Base-by-base conservation (phyloP, 768 basidiomycete genomes). In the Agrocybe praecox region DNA sequence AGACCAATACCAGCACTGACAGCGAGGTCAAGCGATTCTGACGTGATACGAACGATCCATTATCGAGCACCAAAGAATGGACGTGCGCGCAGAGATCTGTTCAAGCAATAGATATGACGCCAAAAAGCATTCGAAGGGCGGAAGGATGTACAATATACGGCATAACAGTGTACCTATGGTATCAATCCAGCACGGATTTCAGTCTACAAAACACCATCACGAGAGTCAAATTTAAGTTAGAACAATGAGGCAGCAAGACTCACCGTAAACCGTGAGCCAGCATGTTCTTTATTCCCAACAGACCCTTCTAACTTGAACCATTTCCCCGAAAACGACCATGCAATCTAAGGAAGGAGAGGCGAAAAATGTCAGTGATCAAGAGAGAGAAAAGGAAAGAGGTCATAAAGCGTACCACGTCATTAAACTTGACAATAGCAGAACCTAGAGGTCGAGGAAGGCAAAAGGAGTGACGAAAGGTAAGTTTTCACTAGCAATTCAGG, bases 11-110 rank as follows among this genome's bases (percentile, higher is more conserved):
- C 93, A 34, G 90, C 85, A 43, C 92, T 92, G 11, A 93, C 90
- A 1, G 92, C 88, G 53, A 93, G 80, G 4, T 93, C 86, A 23
- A 95, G 80, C 2, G 92, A 94, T 60, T 90, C 89, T 1, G 93
- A 93, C 85, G 94, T 94, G 54, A 92, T 83, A 15, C 93, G 84
- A 14, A 88, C 90, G 4, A 95, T 80, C 93, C 92, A 95, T 74
- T 94, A 92, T 48, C 93, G 90, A 51, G 94, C 79, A 58, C 93
- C 93, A 78, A 32, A 95, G 67, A 61, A 95, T 92, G 15, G 87
- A 76, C 5, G 92, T 89, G 65, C 94, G 94, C 65, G 94, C 92
- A 23, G 90, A 89, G 58, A 92, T 91, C 88, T 91, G 42, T 48
- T 23, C 32, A 22, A 29, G 24, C 14, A 50, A 33, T 32, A 49